Evolutionary conservation across 768 basidiomycete species (phyloP), one percentile per base, ranked within the genome.

Genomic region (Mycena haematopus): DNA sequence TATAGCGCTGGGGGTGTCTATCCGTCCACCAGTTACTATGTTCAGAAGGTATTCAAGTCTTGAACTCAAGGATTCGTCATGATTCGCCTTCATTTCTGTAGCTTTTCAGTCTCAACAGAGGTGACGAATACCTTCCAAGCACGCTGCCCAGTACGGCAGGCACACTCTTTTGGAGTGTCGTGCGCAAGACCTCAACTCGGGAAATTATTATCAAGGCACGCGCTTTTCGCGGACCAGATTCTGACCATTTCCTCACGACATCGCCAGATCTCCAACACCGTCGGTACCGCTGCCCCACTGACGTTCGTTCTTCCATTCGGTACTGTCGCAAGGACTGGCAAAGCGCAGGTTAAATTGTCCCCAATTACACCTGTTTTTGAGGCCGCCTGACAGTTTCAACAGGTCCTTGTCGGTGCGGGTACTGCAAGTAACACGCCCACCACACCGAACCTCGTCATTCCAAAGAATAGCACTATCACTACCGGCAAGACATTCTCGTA

Each of bases 81-180:
- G n/a, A n/a, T n/a, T n/a, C n/a, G n/a, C n/a, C n/a, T n/a, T n/a
- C n/a, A n/a, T n/a, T n/a, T n/a, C n/a, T n/a, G n/a, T 64, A 89
- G 87, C 77, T 90, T 38, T 90, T 90, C 77, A 84, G 86, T 58
- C 62, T 80, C 19, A 86, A 89, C 69, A 76, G 80, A 44, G 88
- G 88, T 14, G 84, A 87, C 46, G 80, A 83, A 67, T 89, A 87
- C 65, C 70, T 90, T 1, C 84, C 87, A 3, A 88, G 85, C 69
- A 89, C 86, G 0, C 77, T 87, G 0, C 87, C 88, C 0, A 42
- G 52, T 6, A 50, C 65, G 0, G 71, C 62, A 4, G 86, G 84
- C 13, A 83, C 84, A 0, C 71, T 87, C 1, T 81, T 84, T 72
- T 90, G 89, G 89, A 88, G 86, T 63, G 82, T 89, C 7, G 79